These are phyloP conservation scores for Cornus suecica DNA, from an alignment of 148 eudicot species.

Conservation along the genomic window DNA sequence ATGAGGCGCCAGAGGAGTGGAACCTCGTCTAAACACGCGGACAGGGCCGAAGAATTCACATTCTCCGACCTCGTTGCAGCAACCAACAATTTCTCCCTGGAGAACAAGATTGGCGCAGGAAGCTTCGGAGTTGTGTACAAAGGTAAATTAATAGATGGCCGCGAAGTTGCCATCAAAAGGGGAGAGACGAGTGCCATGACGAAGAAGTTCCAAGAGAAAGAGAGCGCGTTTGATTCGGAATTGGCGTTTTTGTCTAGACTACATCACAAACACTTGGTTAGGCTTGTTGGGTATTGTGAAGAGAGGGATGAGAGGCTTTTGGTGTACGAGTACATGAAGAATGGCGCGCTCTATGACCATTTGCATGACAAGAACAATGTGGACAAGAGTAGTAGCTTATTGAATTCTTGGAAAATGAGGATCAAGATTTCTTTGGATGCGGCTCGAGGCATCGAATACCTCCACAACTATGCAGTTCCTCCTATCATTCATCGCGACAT, in stretches of 20 bases:
- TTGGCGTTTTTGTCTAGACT: slow-evolving; percentile 75
- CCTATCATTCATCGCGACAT: slow-evolving; percentile 92
- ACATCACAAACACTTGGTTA: slow-evolving; percentile 90
- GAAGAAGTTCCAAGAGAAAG: slow-evolving; percentile 84
- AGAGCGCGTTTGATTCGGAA: slow-evolving; percentile 88
- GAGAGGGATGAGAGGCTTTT: slow-evolving; percentile 82
- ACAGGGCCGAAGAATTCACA: slow-evolving; percentile 71
- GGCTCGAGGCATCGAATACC: slow-evolving; percentile 84
- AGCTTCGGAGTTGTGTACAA: slow-evolving; percentile 88
- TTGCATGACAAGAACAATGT: slow-evolving; percentile 68
- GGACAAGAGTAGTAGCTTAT: slow-evolving; percentile 45
- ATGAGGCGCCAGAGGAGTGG: slow-evolving; percentile 96
- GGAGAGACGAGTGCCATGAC: slow-evolving; percentile 52
- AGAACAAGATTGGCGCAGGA: slow-evolving; percentile 88
- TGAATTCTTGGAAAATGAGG: slow-evolving; percentile 88
- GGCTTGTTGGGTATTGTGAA: slow-evolving; percentile 91
- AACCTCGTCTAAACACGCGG: slow-evolving; percentile 70
- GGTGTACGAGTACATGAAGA: slow-evolving; percentile 91
- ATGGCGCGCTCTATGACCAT: slow-evolving; percentile 86
- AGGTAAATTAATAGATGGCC: slow-evolving; percentile 75
- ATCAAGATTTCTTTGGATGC: slow-evolving; percentile 82
- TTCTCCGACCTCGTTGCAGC: slow-evolving; percentile 68
- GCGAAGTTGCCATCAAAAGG: slow-evolving; percentile 91
- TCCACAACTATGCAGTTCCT: slow-evolving; percentile 95
- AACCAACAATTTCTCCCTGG: slow-evolving; percentile 61